A percentile compares a stretch with the other conserved stretches of the same genome.
Evolutionary conservation across 805 yeast genomes (phyloP).

Genomic region (Ogataea populi-albae): DNA sequence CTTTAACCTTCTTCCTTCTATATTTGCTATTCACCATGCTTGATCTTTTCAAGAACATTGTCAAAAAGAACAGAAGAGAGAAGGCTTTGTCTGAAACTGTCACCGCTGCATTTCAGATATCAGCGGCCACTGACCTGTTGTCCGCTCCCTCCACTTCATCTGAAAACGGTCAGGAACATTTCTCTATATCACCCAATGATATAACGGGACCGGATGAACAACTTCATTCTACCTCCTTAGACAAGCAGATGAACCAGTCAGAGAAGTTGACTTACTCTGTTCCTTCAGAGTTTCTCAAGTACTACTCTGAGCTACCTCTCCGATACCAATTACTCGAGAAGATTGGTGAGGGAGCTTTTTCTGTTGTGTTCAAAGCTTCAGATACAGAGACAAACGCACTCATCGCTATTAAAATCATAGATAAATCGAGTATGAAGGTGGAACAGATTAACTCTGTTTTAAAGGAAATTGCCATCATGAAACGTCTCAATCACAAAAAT

Average conservation of each 20-base stretch:
- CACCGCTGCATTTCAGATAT: too few species aligned
- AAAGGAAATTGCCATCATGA: slow-evolving; percentile 74
- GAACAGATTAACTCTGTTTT: slow-evolving; percentile 56
- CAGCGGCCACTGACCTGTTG: too few species aligned
- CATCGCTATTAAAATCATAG: slow-evolving; percentile 76
- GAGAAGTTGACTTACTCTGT: slow-evolving; percentile 3
- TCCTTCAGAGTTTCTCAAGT: slow-evolving; percentile 18
- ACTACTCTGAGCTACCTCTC: slow-evolving; percentile 27
- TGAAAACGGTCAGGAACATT: not conserved
- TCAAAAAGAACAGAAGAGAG: slow-evolving; percentile 20
- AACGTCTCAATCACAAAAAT: slow-evolving; percentile 58
- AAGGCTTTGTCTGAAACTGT: too few species aligned
- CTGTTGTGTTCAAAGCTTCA: slow-evolving; percentile 73
- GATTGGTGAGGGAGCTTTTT: slow-evolving; percentile 88
- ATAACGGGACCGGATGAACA: too few species aligned
- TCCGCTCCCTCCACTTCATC: slow-evolving; percentile 2
- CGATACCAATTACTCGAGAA: slow-evolving; percentile 29
- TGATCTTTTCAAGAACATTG: slow-evolving; percentile 29
- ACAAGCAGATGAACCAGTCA: too few species aligned
- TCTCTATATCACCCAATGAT: too few species aligned
- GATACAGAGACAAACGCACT: slow-evolving; percentile 40
- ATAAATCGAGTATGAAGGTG: slow-evolving; percentile 51
- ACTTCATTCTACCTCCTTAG: too few species aligned
- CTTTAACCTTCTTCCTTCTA: too few species aligned
- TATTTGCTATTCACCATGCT: slow-evolving; percentile 19